Base-by-base conservation (phyloP, 768 basidiomycete species). In the Boletus rufocinnamomeus region DNA sequence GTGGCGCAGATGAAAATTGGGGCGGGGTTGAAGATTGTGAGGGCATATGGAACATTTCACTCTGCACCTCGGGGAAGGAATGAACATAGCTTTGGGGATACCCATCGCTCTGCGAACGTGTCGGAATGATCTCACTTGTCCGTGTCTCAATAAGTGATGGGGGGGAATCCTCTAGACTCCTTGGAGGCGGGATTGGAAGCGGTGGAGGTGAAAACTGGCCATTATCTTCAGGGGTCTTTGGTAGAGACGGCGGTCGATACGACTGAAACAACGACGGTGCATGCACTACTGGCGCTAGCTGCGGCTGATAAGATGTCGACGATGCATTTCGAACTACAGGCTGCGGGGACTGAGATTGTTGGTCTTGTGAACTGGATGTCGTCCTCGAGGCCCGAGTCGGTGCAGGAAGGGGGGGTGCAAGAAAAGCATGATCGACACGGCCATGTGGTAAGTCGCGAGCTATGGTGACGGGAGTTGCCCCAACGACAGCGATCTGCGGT, bases 401-500 rank as follows among this genome's bases (percentile, higher is more conserved):
- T 7, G 71, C 61, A 30, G 72, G 63, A 60, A 72, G 63, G 17
- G 71, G 56, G 23, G 71, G 72, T 0, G 56, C 68, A 43, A 73
- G 69, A 2, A 74, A 47, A 28, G 52, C 40, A 52, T 64, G 57
- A 55, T 73, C 62, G 38, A 73, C 55, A 37, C 54, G 63, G 38
- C 50, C 49, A 9, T 64, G 60, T 11, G 72, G 71, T n/a, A 73
- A 53, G 10, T 74, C 64, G 23, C 56, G 59, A 27, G 50, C 23
- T 17, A 54, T 38, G 16, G 63, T 43, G 21, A 64, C 23, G 5
- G 72, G 72, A 23, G 72, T 74, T 49, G 72, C 69, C 28, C 66
- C 69, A 13, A 73, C 68, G 21, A 73, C 62, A 27, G 72, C 64
- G 19, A 73, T 73, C 50, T 74, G 72, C 4, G 72, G 72, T 27